Percentiles rank a stretch among this genome's conserved stretches.
These are phyloP conservation scores for Pyricularia sp. DNA, from an alignment of 2,329 filamentous ascomycete genomes.

Conservation along the genomic window DNA sequence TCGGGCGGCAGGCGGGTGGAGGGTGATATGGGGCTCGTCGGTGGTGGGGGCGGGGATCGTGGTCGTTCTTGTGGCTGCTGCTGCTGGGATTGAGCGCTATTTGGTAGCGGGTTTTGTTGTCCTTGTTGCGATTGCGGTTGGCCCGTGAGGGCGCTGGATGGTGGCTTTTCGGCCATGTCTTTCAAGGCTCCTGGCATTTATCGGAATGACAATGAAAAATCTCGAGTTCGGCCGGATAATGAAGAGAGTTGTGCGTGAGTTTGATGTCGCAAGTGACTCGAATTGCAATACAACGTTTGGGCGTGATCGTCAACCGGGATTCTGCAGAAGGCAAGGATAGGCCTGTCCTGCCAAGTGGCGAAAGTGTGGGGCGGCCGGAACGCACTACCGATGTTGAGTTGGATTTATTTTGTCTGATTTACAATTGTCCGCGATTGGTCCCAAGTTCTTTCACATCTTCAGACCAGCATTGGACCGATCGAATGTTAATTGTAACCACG, in stretches of 20 bases:
- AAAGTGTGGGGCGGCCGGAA: neutral
- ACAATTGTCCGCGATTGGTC: neutral
- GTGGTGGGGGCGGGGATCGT: constrained; percentile 4
- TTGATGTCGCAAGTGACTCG: neutral
- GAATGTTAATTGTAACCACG: no score
- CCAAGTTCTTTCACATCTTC: no score
- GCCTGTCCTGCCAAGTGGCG: neutral
- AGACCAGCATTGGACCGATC: no score
- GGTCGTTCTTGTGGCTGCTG: neutral
- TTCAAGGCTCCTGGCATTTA: neutral
- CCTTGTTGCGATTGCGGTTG: neutral
- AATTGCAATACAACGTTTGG: neutral
- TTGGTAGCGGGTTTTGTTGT: neutral
- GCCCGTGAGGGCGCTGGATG: neutral
- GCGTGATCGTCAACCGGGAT: neutral
- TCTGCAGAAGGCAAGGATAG: neutral
- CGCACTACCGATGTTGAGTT: neutral
- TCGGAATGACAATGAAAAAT: neutral
- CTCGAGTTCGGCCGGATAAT: neutral
- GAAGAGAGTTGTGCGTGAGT: neutral
- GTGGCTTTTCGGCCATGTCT: neutral
- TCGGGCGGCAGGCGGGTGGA: constrained; percentile 8
- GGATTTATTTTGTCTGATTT: neutral
- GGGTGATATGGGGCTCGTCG: constrained; percentile 5
- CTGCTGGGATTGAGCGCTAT: neutral